Evolutionary conservation across 2,329 filamentous ascomycete genomes (phyloP).

Genomic region (Fusarium pseudonygamai): DNA sequence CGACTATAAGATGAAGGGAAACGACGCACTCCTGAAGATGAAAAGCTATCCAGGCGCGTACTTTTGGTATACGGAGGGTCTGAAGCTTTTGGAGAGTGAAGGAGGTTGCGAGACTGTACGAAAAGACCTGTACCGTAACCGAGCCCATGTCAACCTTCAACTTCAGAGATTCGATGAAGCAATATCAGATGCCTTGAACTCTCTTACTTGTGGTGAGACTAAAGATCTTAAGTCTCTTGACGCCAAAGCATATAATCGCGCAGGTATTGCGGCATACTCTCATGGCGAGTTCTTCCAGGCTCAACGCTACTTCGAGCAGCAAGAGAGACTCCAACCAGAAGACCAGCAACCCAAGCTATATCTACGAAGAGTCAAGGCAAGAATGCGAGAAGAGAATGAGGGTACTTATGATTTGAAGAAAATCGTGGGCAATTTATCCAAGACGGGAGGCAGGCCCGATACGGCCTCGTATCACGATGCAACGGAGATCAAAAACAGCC

Average conservation of each 20-base stretch:
- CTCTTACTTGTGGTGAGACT: slow-evolving; percentile 38
- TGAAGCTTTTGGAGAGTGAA: slow-evolving; percentile 3
- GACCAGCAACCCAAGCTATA: slow-evolving; percentile 32
- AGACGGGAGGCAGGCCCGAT: slow-evolving; percentile 44
- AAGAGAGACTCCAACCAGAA: slow-evolving; percentile 37
- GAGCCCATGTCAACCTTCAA: slow-evolving; percentile 46
- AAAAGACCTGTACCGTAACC: slow-evolving; percentile 47
- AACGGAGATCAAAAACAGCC: slow-evolving; percentile 43
- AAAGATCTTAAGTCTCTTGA: slow-evolving; percentile 35
- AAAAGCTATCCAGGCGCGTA: slow-evolving; percentile 36
- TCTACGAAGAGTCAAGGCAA: slow-evolving; percentile 29
- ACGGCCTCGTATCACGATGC: slow-evolving; percentile 41
- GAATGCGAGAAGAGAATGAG: slow-evolving; percentile 38
- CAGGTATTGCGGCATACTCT: slow-evolving; percentile 45
- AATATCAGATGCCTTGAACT: slow-evolving; percentile 41
- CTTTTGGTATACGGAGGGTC: slow-evolving; percentile 42
- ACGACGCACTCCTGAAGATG: slow-evolving; percentile 37
- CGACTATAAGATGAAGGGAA: slow-evolving; percentile 44
- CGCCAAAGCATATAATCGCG: slow-evolving; percentile 47
- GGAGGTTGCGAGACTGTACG: slow-evolving; percentile 24
- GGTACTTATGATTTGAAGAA: slow-evolving; percentile 40
- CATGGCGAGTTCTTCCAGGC: slow-evolving; percentile 41
- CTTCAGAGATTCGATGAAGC: slow-evolving; percentile 46
- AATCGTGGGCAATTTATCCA: slow-evolving; percentile 36
- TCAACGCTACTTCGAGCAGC: slow-evolving; percentile 37